Conservation (phyloP, 257 asterid species). For the Gentiana straminea region DNA sequence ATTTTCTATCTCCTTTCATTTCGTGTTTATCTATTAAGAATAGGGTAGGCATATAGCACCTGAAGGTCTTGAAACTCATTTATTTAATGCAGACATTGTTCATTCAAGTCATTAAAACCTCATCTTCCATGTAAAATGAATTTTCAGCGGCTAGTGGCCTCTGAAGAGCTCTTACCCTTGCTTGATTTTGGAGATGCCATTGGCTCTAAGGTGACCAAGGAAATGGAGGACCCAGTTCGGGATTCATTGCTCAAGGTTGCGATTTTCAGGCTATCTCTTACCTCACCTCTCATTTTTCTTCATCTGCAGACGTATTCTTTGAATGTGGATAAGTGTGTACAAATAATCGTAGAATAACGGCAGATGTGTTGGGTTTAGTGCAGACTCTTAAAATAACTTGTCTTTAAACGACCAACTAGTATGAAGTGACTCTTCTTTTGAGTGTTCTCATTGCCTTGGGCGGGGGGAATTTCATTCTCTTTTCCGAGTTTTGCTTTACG, state of each 20-base stretch:
- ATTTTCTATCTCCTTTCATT: neutral
- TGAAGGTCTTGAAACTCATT: conserved; percentile 1
- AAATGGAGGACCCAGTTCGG: conserved; percentile 45
- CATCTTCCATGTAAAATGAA: conserved; percentile 5
- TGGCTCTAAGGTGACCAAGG: conserved; percentile 30
- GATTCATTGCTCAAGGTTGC: conserved; percentile 70
- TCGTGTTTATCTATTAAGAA: neutral
- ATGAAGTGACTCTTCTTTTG: too few species aligned
- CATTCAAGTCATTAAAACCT: neutral
- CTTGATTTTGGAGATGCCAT: conserved; percentile 30
- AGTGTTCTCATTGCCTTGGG: too few species aligned
- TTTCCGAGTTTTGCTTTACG: neutral
- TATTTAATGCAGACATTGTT: neutral
- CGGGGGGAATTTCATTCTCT: neutral
- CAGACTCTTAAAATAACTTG: too few species aligned
- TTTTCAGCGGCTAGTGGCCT: conserved; percentile 74
- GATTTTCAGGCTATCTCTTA: conserved; percentile 2
- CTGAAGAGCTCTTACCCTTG: conserved; percentile 72
- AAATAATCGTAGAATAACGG: neutral
- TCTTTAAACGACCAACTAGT: too few species aligned
- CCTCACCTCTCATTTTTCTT: neutral
- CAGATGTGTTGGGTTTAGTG: too few species aligned
- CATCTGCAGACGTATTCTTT: conserved; percentile 1
- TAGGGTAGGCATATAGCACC: too few species aligned
- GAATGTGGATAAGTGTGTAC: neutral